These are phyloP conservation scores for Lepidium africanum DNA, from an alignment of 345 rosid genomes.

Conservation along the genomic window DNA sequence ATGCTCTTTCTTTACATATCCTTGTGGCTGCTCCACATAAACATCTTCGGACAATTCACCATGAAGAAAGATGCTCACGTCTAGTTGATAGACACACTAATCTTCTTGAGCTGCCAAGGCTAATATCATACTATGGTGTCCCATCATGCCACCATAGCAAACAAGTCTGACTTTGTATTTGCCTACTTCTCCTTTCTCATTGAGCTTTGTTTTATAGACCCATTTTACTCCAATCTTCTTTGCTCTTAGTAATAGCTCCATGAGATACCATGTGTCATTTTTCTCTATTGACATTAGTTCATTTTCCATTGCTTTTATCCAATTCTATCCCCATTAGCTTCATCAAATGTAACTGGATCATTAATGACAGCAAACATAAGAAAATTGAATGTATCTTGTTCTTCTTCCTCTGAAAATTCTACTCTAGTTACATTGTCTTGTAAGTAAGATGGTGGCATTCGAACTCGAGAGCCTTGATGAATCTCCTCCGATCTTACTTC, in stretches of 20 bases:
- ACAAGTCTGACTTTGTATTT: neutral
- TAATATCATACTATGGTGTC: neutral
- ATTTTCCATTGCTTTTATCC: neutral
- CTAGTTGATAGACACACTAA: neutral
- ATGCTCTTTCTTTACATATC: neutral
- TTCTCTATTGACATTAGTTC: neutral
- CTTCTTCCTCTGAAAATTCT: too few species aligned
- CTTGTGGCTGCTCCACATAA: neutral
- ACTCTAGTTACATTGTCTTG: too few species aligned
- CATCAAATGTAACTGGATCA: too few species aligned
- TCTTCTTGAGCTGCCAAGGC: neutral
- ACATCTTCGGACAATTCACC: neutral
- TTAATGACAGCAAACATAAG: too few species aligned
- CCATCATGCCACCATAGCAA: neutral
- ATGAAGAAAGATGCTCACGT: neutral
- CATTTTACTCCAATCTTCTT: neutral
- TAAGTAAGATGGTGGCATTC: too few species aligned
- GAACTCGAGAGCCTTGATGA: too few species aligned
- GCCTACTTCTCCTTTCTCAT: neutral
- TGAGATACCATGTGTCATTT: neutral
- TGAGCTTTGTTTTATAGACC: neutral
- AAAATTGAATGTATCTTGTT: too few species aligned
- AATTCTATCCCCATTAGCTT: neutral
- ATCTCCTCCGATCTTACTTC: too few species aligned
- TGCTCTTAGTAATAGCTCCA: rapidly evolving